These are phyloP conservation scores for Sarcocystis neurona DNA, from an alignment of 169 alveolate genomes.

Conservation along the genomic window DNA sequence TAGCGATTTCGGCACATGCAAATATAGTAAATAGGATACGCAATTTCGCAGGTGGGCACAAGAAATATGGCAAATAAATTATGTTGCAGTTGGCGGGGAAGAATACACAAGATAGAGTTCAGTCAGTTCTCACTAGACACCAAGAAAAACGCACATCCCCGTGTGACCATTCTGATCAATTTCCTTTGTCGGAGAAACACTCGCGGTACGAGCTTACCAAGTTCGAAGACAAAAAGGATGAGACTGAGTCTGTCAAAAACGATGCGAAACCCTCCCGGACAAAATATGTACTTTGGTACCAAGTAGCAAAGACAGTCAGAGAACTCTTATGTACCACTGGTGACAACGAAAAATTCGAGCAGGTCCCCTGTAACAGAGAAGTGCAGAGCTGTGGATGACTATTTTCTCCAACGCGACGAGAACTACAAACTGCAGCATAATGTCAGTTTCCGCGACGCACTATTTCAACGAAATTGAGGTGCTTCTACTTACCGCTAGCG, in stretches of 20 bases:
- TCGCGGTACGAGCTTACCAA: neutral
- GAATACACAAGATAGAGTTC: no score
- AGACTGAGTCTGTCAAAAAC: neutral
- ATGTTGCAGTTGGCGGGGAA: no score
- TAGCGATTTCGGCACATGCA: no score
- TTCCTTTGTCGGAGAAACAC: neutral
- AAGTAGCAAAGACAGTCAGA: neutral
- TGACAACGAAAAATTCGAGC: no score
- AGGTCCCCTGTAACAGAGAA: no score
- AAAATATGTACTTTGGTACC: neutral
- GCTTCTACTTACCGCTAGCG: conserved; percentile 30
- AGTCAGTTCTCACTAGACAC: no score
- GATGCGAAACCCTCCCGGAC: neutral
- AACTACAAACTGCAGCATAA: neutral
- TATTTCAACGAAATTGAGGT: neutral
- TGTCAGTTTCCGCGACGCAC: neutral
- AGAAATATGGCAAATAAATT: no score
- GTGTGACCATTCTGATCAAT: neutral
- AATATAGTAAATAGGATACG: no score
- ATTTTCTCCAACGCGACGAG: neutral
- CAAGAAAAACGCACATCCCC: neutral
- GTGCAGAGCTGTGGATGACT: no score
- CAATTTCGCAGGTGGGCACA: no score
- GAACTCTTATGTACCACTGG: neutral
- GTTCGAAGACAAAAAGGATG: neutral